A percentile compares a stretch with the other conserved stretches of the same genome.
Evolutionary conservation across 176 grass and related monocot species (phyloP).

Genomic region (Cenchrus purpureus): DNA sequence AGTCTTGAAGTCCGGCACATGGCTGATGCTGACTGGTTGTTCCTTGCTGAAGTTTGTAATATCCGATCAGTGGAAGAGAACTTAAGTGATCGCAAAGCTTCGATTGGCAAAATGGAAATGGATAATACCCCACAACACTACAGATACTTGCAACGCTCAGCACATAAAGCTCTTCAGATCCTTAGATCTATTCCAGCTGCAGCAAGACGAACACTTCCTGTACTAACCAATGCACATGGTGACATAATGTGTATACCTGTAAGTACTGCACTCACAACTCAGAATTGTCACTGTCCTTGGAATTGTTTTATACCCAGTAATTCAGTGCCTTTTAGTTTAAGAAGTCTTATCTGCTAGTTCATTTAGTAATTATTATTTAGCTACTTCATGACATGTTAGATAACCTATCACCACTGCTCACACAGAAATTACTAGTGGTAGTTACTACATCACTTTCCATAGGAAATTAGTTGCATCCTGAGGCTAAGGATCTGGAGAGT

Average conservation of each 20-base stretch:
- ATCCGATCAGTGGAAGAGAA: slow-evolving; percentile 36
- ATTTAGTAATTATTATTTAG: slow-evolving; percentile 3
- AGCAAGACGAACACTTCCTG: slow-evolving; percentile 82
- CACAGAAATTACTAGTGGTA: neutral
- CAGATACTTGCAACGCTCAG: slow-evolving; percentile 65
- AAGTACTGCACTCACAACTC: slow-evolving; percentile 40
- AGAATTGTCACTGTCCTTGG: slow-evolving; percentile 1
- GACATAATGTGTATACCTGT: slow-evolving; percentile 73
- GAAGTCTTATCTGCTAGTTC: neutral
- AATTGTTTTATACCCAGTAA: slow-evolving; percentile 11
- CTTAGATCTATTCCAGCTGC: slow-evolving; percentile 81
- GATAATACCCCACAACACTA: slow-evolving; percentile 39
- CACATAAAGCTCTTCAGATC: slow-evolving; percentile 56
- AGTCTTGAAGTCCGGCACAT: slow-evolving; percentile 64
- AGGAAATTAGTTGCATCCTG: slow-evolving; percentile 6
- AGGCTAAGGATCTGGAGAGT: neutral
- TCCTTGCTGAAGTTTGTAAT: slow-evolving; percentile 68
- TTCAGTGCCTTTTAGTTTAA: slow-evolving; percentile 23
- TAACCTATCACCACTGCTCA: neutral
- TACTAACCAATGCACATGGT: slow-evolving; percentile 64
- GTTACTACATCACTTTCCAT: slow-evolving; percentile 8
- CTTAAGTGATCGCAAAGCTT: slow-evolving; percentile 13
- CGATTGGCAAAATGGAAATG: slow-evolving; percentile 27
- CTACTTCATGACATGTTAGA: slow-evolving; percentile 16
- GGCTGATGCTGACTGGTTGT: slow-evolving; percentile 88